Evolutionary conservation across 1,284 basidiomycete genomes (phyloP).

Genomic region (Xerocomus tenax): DNA sequence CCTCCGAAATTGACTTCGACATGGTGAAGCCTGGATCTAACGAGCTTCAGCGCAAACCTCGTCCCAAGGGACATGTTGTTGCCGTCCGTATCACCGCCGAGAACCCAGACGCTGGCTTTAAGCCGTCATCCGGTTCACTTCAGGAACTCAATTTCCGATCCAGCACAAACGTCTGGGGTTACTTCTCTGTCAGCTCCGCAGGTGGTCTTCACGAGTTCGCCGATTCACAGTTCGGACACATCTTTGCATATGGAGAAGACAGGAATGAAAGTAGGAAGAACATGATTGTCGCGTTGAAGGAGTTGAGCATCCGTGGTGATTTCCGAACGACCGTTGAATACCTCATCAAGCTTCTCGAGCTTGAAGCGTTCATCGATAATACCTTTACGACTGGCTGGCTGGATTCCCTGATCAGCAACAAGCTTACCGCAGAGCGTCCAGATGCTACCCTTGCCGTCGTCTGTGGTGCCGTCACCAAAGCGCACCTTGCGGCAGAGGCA

Average conservation of each 20-base stretch:
- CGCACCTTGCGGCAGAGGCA: conserved; percentile 81
- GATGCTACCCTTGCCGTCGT: conserved; percentile 89
- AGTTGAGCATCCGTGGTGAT: conserved; percentile 96
- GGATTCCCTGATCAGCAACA: conserved; percentile 92
- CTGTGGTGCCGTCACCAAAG: conserved; percentile 96
- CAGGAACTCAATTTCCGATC: conserved; percentile 99
- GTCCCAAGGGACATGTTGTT: conserved; percentile 96
- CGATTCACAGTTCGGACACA: conserved; percentile 97
- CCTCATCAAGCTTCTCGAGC: conserved; percentile 93
- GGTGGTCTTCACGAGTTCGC: conserved; percentile 99
- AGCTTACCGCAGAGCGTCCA: conserved; percentile 93
- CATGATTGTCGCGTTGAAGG: conserved; percentile 99
- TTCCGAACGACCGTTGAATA: conserved; percentile 99
- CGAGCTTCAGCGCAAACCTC: conserved; percentile 88
- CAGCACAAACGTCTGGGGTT: conserved; percentile 98
- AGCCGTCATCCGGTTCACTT: conserved; percentile 92
- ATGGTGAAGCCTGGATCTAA: conserved; percentile 82
- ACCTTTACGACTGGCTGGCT: conserved; percentile 98
- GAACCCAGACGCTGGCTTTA: conserved; percentile 99
- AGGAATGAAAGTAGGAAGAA: conserved; percentile 94
- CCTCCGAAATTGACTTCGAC: conserved; percentile 94
- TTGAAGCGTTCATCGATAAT: conserved; percentile 94
- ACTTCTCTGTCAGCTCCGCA: conserved; percentile 94
- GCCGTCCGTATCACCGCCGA: conserved; percentile 99
- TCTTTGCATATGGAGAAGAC: conserved; percentile 98